Evolutionary conservation across 441 rosid genomes (phyloP), one percentile per base, ranked within the genome.

Genomic region (Macaranga tanarius): DNA sequence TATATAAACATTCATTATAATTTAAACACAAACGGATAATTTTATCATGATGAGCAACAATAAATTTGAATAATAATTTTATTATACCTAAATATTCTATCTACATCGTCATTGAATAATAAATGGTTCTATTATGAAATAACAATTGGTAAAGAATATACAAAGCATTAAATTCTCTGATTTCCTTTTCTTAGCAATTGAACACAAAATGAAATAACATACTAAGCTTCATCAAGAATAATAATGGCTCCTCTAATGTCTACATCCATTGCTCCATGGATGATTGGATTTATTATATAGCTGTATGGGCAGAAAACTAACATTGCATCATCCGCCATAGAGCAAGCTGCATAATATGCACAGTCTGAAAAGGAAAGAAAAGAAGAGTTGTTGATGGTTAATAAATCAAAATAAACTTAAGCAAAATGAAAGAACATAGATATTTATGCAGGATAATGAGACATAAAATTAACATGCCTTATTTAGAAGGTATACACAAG

Each of bases 201-300:
- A 65, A 77, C 23, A 38, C 67, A 73, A 50, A 61, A 45, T 61
- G 67, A 44, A 70, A 68, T 57, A 50, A 77, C 95, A 76, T 90
- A 93, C 99, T 93, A 98, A 70, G 98, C 99, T 93, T 95, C 99
- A 72, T 95, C 99, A 75, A 95, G 87, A 75, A 95, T 72, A 79
- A 95, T 66, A 77, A 93, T 86, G 57, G 96, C 93, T 85, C 90
- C 98, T 81, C 82, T 87, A 45, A 95, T 81, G 82, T 90, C 90
- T 52, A 95, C 88, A 62, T 92, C 98, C 89, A 95, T 91, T 72
- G 98, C 98, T 75, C 97, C 96, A 62, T 98, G 86, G 73, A 95
- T 80, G 58, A 95, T 84, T 51, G 97, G 98, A 83, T 95, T 91
- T 65, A 95, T 78, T 63, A 95, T 77, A 79, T 95, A 95, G 82